Evolutionary conservation across 805 yeast genomes (phyloP).

Genomic region (Ogataea nitratoaversa): DNA sequence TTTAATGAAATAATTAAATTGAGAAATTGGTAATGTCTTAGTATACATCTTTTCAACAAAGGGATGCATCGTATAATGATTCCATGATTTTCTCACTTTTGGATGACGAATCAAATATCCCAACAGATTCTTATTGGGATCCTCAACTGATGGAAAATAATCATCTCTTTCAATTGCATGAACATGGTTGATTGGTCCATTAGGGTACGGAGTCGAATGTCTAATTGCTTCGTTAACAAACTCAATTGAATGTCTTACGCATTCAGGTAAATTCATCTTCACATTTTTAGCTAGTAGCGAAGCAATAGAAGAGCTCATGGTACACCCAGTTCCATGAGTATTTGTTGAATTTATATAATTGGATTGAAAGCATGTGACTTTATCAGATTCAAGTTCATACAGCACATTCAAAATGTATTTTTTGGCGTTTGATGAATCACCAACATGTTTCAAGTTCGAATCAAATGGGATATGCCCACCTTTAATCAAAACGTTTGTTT

Average conservation of each 20-base stretch:
- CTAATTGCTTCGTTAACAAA: constrained; percentile 66
- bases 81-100: constrained; percentile 51
- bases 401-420: constrained; percentile 21
- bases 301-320: constrained; percentile 76
- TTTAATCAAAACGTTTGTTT: constrained; percentile 62
- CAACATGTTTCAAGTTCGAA: constrained; percentile 4
- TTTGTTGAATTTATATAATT: constrained; percentile 43
- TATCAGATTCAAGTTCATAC: constrained; percentile 29
- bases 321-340: constrained; percentile 91
- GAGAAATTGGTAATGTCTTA: constrained; percentile 43
- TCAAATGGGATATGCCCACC: constrained; percentile 74
- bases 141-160: no score
- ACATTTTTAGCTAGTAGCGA: constrained; percentile 62
- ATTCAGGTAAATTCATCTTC: constrained; percentile 31
- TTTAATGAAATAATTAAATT: constrained; percentile 42
- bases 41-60: constrained; percentile 54
- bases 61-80: constrained; percentile 52
- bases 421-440: constrained; percentile 14
- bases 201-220: constrained; percentile 33
- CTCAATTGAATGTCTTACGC: constrained; percentile 55
- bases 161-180: constrained; percentile 27
- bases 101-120: constrained; percentile 56
- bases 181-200: constrained; percentile 77
- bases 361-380: constrained; percentile 43
- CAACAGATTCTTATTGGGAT: constrained; percentile 20